phyloP scores from a whole-genome alignment of 225 moss, liverwort and hornwort species.

The Anthoceros angustus region DNA sequence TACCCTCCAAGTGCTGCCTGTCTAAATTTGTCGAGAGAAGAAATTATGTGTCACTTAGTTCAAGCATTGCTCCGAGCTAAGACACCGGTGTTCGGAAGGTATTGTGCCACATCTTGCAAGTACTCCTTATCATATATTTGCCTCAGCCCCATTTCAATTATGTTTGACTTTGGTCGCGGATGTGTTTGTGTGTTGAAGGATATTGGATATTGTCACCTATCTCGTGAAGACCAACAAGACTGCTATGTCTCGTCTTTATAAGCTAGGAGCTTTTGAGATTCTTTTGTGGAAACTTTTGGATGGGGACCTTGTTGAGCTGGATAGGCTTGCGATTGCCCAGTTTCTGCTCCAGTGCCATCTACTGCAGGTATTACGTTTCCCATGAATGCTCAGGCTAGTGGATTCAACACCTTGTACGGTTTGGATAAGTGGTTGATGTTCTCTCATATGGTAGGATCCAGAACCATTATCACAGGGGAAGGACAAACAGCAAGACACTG shows the following conservation, averaged over 20 bases:
- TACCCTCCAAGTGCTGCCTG: conserved; percentile 85
- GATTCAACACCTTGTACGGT: not conserved
- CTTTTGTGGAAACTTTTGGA: conserved; percentile 93
- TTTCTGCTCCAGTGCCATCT: conserved; percentile 78
- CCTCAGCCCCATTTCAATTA: not conserved
- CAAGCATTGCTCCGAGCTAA: conserved; percentile 88
- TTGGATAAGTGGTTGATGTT: not conserved
- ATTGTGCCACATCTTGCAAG: not conserved
- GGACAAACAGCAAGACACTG: conserved; percentile 28
- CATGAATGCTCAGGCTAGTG: not conserved
- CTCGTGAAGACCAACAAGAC: conserved; percentile 63
- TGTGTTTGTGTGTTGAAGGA: conserved; percentile 18
- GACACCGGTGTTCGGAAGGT: conserved; percentile 87
- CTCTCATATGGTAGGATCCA: conserved; percentile 32
- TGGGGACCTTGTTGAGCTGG: conserved; percentile 68
- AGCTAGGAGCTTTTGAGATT: conserved; percentile 96
- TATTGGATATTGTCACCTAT: conserved; percentile 64
- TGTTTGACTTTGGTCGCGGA: not conserved
- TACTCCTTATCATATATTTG: not conserved
- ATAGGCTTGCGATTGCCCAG: conserved; percentile 67
- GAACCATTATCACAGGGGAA: conserved; percentile 32
- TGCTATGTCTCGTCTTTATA: conserved; percentile 90
- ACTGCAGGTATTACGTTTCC: conserved; percentile 45
- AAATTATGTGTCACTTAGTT: conserved; percentile 89
- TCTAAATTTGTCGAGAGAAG: conserved; percentile 76